Conservation (phyloP, 2,329 filamentous ascomycete species). For the Trichoderma semiorbis region DNA sequence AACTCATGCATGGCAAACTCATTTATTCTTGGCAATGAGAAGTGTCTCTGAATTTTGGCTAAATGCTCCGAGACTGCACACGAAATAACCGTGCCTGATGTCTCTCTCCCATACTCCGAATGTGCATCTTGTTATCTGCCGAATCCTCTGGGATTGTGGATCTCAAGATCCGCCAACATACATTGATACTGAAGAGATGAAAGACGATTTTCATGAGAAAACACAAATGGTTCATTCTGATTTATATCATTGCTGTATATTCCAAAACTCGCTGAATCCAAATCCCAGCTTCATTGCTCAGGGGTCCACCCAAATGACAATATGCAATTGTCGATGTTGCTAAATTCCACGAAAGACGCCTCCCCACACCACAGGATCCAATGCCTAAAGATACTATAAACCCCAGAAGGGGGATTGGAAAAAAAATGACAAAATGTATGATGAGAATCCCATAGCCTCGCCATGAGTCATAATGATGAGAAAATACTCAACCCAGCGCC, state of each 20-base stretch:
- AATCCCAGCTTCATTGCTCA: not conserved
- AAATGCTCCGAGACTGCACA: not conserved
- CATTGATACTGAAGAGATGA: not conserved
- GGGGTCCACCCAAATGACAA: not conserved
- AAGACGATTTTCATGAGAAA: not conserved
- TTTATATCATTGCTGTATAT: not conserved
- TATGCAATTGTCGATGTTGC: not conserved
- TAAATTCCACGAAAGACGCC: not conserved
- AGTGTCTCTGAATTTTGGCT: not conserved
- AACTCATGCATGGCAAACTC: not conserved
- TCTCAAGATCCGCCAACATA: not conserved
- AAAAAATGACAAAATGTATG: not conserved
- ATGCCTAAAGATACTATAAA: not conserved
- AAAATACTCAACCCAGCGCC: not conserved
- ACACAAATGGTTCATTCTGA: not conserved
- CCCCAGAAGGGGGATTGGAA: not conserved
- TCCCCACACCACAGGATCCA: not conserved
- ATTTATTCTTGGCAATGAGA: not conserved
- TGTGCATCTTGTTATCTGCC: not conserved
- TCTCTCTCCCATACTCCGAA: not conserved
- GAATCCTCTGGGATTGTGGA: not conserved
- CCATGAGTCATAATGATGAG: not conserved
- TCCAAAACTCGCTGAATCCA: not conserved
- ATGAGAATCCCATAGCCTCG: not conserved
- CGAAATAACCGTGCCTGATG: not conserved